These are phyloP conservation scores for Leptographium flavum DNA, from an alignment of 2,329 filamentous ascomycete genomes.

Conservation along the genomic window DNA sequence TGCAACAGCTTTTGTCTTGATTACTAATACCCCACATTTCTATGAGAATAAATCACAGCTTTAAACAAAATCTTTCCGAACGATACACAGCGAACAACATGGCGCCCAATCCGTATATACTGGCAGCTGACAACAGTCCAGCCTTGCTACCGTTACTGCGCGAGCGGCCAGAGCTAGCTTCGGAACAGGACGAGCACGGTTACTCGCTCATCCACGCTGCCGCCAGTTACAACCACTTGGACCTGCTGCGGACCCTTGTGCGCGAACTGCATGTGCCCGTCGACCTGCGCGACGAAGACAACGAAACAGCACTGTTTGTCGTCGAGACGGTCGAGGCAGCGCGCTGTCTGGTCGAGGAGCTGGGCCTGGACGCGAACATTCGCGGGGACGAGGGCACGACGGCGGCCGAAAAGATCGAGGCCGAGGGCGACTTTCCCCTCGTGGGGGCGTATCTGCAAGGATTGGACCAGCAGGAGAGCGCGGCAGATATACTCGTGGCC, in stretches of 20 bases:
- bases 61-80: not conserved
- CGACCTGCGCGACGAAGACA: slow-evolving; percentile 77
- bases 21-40: not conserved
- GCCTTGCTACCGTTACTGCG: slow-evolving; percentile 62
- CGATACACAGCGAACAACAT: slow-evolving; percentile 17
- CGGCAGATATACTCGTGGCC: slow-evolving; percentile 10
- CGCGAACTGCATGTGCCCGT: slow-evolving; percentile 64
- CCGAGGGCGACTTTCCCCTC: slow-evolving; percentile 63
- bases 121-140: slow-evolving; percentile 70
- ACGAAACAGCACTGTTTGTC: slow-evolving; percentile 91
- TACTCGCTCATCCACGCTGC: slow-evolving; percentile 92
- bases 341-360: slow-evolving; percentile 65
- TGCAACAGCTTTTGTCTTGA: not conserved
- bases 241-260: slow-evolving; percentile 63
- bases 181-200: slow-evolving; percentile 73
- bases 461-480: slow-evolving; percentile 15
- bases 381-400: slow-evolving; percentile 64
- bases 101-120: slow-evolving; percentile 51
- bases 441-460: slow-evolving; percentile 56
- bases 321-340: slow-evolving; percentile 70
- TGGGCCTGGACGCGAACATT: slow-evolving; percentile 52
- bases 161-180: slow-evolving; percentile 60
- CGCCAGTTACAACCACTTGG: slow-evolving; percentile 77
- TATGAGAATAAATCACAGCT: not conserved
- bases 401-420: slow-evolving; percentile 65